Evolutionary conservation across 257 asterid genomes (phyloP).

Genomic region (Coffea canephora): DNA sequence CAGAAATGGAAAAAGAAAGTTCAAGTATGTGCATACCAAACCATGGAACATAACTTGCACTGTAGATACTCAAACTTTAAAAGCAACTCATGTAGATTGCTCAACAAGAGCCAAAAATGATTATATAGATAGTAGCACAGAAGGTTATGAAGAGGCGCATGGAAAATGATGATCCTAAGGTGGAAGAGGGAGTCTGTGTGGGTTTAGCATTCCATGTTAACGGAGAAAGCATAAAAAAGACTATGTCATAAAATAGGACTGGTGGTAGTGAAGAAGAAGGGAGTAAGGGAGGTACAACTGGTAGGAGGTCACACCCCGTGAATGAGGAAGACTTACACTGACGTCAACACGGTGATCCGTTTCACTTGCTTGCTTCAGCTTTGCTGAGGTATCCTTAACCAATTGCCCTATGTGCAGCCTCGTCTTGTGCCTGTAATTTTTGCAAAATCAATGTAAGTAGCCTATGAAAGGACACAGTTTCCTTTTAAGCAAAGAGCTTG

Average conservation of each 20-base stretch:
- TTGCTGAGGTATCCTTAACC: conserved; percentile 79
- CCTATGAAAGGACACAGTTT: neutral
- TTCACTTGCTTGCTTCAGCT: conserved; percentile 88
- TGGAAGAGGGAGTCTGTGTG: neutral
- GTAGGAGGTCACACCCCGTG: neutral
- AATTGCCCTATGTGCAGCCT: conserved; percentile 81
- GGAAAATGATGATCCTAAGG: neutral
- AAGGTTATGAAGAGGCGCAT: neutral
- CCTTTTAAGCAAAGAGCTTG: neutral
- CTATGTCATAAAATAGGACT: neutral
- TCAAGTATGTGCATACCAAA: neutral
- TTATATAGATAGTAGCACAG: neutral
- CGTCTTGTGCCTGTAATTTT: conserved; percentile 66
- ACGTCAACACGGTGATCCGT: conserved; percentile 63
- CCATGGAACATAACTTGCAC: neutral
- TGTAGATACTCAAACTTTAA: neutral
- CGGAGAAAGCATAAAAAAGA: neutral
- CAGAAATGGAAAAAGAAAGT: neutral
- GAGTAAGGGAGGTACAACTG: neutral
- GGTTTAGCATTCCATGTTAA: neutral
- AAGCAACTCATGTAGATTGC: neutral
- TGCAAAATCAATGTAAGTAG: conserved; percentile 33
- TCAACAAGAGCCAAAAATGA: too few species aligned
- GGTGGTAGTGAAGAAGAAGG: neutral
- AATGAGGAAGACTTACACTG: conserved; percentile 46